Base-by-base conservation (phyloP, 78 protist species). In the Dictyostelium citrinum region DNA sequence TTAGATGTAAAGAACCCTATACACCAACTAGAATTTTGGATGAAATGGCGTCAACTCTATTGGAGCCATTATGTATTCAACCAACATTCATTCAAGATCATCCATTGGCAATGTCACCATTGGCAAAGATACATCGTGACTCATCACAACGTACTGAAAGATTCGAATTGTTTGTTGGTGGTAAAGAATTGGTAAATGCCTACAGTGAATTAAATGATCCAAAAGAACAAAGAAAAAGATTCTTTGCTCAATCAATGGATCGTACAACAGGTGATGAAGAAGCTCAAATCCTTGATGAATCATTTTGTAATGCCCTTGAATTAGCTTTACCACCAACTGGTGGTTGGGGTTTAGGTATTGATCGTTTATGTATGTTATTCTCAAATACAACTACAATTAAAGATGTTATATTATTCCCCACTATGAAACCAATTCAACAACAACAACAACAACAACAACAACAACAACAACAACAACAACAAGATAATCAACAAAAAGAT, bases 121-220 rank as follows among this genome's bases (percentile, higher is more conserved):
- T 99, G 14, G 99, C 99, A n/a, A 99, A 99, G 64, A 14, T 72
- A 17, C 93, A 39, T 49, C 37, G 70, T 78, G 3, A 86, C 82
- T 11, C 96, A 76, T n/a, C 55, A 22, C 91, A 82, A 91, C 46
- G 43, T 55, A 99, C 99, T 3, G 99, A 99, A 95, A 97, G 99
- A 68, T 99, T 99, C 84, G 99, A 99, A 96, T 95, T 98, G 46
- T 98, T 99, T 80, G 96, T 98, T 22, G 77, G 80, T 81, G 84
- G 90, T 72, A 80, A 94, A 82, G 99, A 99, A 90, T 51, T 99
- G 70, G 95, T 98, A 84, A 99, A 99, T 94, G 99, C 99, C 9
- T 99, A 99, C 98, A 98, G 99, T 0, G 99, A 99, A 98, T 85
- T 99, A 81, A 99, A 99, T 97, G 97, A 98, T 91, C 99, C 99